phyloP scores from a whole-genome alignment of 306 rosid genomes.

The Fragaria iinumae region DNA sequence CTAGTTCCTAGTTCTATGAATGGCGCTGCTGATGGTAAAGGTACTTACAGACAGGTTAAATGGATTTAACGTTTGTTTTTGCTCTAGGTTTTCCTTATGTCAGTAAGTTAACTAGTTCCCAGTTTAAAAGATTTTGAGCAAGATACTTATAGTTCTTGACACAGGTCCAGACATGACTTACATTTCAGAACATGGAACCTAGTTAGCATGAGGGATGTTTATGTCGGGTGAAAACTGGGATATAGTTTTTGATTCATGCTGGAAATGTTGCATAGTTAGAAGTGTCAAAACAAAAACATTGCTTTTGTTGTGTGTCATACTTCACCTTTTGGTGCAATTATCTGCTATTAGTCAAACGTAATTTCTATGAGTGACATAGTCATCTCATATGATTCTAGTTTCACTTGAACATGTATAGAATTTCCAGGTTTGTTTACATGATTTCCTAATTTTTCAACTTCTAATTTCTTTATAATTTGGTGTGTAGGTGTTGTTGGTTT shows the following conservation, averaged over 20 bases:
- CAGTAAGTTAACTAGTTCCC: neutral
- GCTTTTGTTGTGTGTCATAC: neutral
- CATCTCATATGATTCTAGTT: neutral
- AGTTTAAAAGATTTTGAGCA: neutral
- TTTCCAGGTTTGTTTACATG: neutral
- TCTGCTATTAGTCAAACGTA: neutral
- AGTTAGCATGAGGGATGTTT: neutral
- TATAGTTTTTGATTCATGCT: neutral
- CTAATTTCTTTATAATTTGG: neutral
- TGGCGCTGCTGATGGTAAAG: neutral
- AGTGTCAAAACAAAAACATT: neutral
- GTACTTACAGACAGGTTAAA: neutral
- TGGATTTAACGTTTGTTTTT: neutral
- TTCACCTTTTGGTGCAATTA: neutral
- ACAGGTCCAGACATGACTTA: neutral
- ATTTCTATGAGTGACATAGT: neutral
- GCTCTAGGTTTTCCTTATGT: neutral
- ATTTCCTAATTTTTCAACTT: conserved; percentile 10
- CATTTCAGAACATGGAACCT: neutral
- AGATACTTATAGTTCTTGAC: neutral
- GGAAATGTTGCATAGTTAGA: neutral
- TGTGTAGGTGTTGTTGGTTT: conserved; percentile 67
- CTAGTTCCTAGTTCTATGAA: neutral
- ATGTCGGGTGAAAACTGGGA: neutral
- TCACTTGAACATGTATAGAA: conserved; percentile 2